Evolutionary conservation across 768 basidiomycete species (phyloP), one percentile per base, ranked within the genome.

Genomic region (Rhizopogon sp.): DNA sequence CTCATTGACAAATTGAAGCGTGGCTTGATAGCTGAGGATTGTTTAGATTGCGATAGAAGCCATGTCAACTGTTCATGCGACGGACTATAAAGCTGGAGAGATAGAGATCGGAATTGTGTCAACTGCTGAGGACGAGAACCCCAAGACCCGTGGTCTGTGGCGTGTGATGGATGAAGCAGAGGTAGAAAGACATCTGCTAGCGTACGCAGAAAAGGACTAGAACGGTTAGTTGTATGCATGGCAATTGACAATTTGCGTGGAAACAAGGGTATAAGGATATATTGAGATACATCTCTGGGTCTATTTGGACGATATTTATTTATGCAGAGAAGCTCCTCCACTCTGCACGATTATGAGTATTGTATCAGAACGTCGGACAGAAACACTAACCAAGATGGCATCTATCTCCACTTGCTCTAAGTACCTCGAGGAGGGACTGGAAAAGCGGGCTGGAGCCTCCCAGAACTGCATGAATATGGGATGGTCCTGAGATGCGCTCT

Each of bases 41-140:
- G 33, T 52, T 28, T 60, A 96, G 93, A 82, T 95, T 74, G 95
- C 93, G 0, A 95, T 98, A 52, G 95, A 98, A 70, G 85, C 87
- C 11, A 90, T 98, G 78, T 95, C 93, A 44, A 88, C 84, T 0
- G 93, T 98, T 25, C 90, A 96, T 64, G 86, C 93, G 39, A 97
- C 94, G 2, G 97, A 99, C 68, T 97, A 93, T 76, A 99, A 98
- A 72, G 78, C 92, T 0, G 85, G 84, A 9, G 97, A 98, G 71
- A 90, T 98, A 64, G 97, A 99, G 71, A 91, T 99, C 60, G 96
- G 93, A 0, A 89, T 98, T 52, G 88, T 92, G 20, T 96, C 93
- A 28, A 79, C 78, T 1, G 79, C 80, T 37, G 78, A 83, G 6
- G 88, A 88, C 16, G 93, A 96, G 67, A 73, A 79, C 57, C 73